These are phyloP conservation scores for Oryza brachyantha DNA, from an alignment of 176 grass and related monocot genomes.

Conservation along the genomic window DNA sequence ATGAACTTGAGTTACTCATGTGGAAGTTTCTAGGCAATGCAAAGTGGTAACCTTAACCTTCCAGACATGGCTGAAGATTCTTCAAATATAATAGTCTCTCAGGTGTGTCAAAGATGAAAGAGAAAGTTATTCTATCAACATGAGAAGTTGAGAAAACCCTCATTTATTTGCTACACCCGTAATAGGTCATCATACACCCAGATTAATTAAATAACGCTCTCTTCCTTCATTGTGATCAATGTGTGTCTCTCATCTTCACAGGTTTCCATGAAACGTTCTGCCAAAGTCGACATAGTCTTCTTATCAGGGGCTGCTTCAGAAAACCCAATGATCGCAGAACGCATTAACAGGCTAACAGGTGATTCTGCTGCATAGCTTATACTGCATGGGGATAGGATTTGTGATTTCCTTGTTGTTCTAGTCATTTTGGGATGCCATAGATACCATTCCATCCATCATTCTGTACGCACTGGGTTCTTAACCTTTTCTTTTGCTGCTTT, in stretches of 20 bases:
- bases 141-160: neutral
- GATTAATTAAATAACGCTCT: constrained; percentile 1
- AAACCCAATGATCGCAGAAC: constrained; percentile 50
- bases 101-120: constrained; percentile 48
- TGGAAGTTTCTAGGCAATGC: constrained; percentile 69
- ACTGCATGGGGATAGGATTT: neutral
- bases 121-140: neutral
- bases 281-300: constrained; percentile 82
- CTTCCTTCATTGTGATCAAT: constrained; percentile 23
- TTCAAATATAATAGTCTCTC: constrained; percentile 87
- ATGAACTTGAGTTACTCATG: constrained; percentile 17
- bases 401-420: neutral
- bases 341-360: constrained; percentile 75
- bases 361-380: constrained; percentile 26
- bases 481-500: constrained; percentile 8
- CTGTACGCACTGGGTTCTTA: neutral
- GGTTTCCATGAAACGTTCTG: constrained; percentile 60
- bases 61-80: constrained; percentile 69
- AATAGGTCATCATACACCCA: neutral
- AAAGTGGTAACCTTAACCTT: constrained; percentile 67
- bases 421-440: constrained; percentile 9
- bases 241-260: constrained; percentile 36
- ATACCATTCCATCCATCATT: neutral
- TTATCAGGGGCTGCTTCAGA: constrained; percentile 58
- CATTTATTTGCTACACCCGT: neutral